phyloP scores from a whole-genome alignment of 768 basidiomycete genomes.

The Cyclocybe cylindracea region DNA sequence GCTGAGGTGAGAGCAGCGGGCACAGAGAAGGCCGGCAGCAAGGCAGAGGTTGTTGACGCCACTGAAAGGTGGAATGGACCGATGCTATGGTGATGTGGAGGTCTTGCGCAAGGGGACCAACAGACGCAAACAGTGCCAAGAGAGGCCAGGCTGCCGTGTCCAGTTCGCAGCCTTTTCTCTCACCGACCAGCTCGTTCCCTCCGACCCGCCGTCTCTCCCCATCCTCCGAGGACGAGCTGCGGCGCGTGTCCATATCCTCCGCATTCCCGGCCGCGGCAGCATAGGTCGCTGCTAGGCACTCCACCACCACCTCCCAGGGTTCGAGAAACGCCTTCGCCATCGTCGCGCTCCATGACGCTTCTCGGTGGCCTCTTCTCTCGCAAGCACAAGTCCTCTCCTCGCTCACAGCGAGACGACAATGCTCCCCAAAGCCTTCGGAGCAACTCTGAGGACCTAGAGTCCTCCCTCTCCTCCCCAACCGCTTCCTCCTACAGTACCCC shows the following conservation, averaged over 20 bases:
- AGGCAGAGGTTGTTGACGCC: neutral
- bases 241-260: conserved; percentile 8
- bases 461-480: conserved; percentile 32
- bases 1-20: too few relatives aligned
- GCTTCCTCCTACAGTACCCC: conserved; percentile 33
- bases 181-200: conserved; percentile 7
- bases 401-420: conserved; percentile 18
- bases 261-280: neutral
- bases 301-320: conserved; percentile 3
- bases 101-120: conserved; percentile 13
- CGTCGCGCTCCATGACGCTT: conserved; percentile 32
- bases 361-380: conserved; percentile 39
- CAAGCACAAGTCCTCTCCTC: conserved; percentile 33
- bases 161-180: conserved; percentile 17
- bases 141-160: conserved; percentile 10
- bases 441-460: conserved; percentile 21
- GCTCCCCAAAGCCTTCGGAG: conserved; percentile 16
- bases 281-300: neutral
- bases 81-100: conserved; percentile 1
- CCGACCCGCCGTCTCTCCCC: conserved; percentile 7
- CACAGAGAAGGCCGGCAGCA: too few relatives aligned
- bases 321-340: neutral
- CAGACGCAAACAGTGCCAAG: conserved; percentile 15
- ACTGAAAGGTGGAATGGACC: neutral
- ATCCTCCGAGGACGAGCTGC: conserved; percentile 11